Conservation (phyloP, 495 filamentous ascomycete species). For the Penicillium alfredii region DNA sequence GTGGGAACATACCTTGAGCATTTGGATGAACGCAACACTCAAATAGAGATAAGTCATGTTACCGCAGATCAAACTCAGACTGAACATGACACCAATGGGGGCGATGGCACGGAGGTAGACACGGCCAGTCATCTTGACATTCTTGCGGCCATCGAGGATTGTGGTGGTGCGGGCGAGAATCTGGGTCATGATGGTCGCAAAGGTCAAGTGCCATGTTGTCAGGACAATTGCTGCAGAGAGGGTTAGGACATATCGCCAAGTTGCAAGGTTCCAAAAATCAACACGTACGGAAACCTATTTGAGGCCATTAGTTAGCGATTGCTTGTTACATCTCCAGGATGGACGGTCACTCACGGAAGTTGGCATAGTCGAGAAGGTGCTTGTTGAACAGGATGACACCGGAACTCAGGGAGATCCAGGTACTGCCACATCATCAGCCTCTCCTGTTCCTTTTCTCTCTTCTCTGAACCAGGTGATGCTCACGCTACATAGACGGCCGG, state of each 20-base stretch:
- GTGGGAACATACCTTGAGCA: constrained; percentile 72
- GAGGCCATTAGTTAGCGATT: constrained; percentile 2
- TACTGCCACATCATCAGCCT: constrained; percentile 45
- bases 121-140: constrained; percentile 87
- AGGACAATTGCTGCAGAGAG: constrained; percentile 54
- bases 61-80: constrained; percentile 87
- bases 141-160: constrained; percentile 82
- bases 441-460: neutral
- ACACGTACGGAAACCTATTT: constrained; percentile 41
- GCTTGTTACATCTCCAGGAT: neutral
- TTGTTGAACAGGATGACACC: constrained; percentile 98
- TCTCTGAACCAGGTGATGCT: constrained; percentile 22
- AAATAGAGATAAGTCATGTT: constrained; percentile 92
- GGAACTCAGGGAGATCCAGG: constrained; percentile 89
- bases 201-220: constrained; percentile 88
- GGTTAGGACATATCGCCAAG: constrained; percentile 16
- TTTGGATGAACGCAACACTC: constrained; percentile 93
- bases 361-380: constrained; percentile 78
- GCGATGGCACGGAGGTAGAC: constrained; percentile 89
- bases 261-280: constrained; percentile 1
- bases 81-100: constrained; percentile 90
- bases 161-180: constrained; percentile 77
- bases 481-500: constrained; percentile 86
- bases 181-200: constrained; percentile 88
- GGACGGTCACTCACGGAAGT: constrained; percentile 66